Base-by-base conservation (phyloP, 164 flowering plant species). In the Hamamelis virginiana region DNA sequence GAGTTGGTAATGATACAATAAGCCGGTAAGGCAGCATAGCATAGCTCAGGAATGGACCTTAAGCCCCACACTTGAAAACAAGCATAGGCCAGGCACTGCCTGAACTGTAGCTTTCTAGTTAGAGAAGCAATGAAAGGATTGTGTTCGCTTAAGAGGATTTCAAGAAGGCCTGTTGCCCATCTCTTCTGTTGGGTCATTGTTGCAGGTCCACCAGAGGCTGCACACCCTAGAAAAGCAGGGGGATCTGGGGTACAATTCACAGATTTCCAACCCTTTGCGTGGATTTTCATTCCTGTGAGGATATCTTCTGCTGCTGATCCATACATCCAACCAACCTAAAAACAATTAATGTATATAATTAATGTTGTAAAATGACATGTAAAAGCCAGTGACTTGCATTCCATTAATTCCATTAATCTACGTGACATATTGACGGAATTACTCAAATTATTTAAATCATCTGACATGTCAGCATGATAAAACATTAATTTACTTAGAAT, bases 101-200 rank as follows among this genome's bases (percentile, higher is more conserved):
- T 67, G 16, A 88, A 76, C 21, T 70, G 69, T 65, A 85, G 80
- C 60, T 82, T 80, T 1, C 27, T 68, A 6, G 59, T 69, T 60
- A 82, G 26, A 18, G 69, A 44, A 15, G 33, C 68, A 1, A 73
- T 1, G 21, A 85, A 41, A 12, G 92, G 92, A 67, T 69, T 81
- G 22, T 71, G 65, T 16, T 22, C 28, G 63, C 76, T 64, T 66
- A 84, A 55, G 2, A 86, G 68, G 52, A 86, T 74, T 75, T 87
- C 91, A 9, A 85, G 71, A 2, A 85, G 59, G n/a, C 96, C 96
- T 0, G 84, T 78, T 67, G 80, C 60, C 92, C 92, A 88, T 67
- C 96, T 78, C 70, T 85, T 84, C 60, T 66, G 68, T 66, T 88
- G 92, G 41, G 57, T 63, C 80, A 84, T 3, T 26, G 74, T 15